Evolutionary conservation across 2,329 filamentous ascomycete species (phyloP).

Genomic region (Atkinsonella texensis): DNA sequence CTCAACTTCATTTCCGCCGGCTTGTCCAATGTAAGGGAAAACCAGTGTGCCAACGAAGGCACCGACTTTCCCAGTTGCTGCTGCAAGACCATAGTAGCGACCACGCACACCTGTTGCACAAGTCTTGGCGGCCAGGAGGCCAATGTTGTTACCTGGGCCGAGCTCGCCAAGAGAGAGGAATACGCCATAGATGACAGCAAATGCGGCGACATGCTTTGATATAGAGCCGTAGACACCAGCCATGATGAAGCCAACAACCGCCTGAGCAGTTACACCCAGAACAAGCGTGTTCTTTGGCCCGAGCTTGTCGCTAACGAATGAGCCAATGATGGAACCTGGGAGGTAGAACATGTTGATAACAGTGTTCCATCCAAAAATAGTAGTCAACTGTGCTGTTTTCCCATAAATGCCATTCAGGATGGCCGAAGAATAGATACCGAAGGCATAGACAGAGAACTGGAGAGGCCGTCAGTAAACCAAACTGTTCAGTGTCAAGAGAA

Average conservation of each 20-base stretch:
- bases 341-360: slow-evolving; percentile 84
- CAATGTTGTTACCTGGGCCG: slow-evolving; percentile 86
- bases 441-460: no score
- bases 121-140: slow-evolving; percentile 74
- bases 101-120: slow-evolving; percentile 81
- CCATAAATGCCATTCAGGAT: no score
- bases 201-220: slow-evolving; percentile 32
- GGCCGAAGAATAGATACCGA: no score
- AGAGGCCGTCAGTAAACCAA: no score
- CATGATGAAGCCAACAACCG: slow-evolving; percentile 78
- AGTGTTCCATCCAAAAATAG: slow-evolving; percentile 59
- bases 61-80: slow-evolving; percentile 62
- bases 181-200: slow-evolving; percentile 25
- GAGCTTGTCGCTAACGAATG: slow-evolving; percentile 63
- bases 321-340: slow-evolving; percentile 67
- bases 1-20: no score
- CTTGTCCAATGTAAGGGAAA: slow-evolving; percentile 36
- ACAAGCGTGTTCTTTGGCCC: slow-evolving; percentile 66
- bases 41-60: slow-evolving; percentile 81
- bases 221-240: slow-evolving; percentile 63
- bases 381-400: no score
- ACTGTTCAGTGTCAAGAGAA: no score
- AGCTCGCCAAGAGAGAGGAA: slow-evolving; percentile 34
- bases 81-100: slow-evolving; percentile 57
- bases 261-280: slow-evolving; percentile 59